Conservation (phyloP, 2,329 filamentous ascomycete species). For the Colletotrichum graminicola region DNA sequence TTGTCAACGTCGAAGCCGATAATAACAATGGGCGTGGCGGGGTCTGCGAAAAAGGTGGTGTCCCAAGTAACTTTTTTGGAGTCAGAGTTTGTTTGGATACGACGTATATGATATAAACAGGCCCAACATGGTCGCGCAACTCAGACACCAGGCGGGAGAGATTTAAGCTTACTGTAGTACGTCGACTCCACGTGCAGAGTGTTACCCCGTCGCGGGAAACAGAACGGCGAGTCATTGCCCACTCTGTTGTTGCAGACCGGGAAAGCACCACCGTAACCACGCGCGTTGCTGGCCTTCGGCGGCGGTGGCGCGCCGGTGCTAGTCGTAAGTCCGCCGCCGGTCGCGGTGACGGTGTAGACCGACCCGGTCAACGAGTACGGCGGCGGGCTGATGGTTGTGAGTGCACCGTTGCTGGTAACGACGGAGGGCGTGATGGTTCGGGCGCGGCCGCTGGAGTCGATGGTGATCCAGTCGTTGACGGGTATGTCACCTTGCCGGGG, state of each 20-base stretch:
- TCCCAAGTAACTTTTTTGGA: slow-evolving; percentile 51
- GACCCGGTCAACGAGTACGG: slow-evolving; percentile 48
- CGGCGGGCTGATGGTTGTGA: slow-evolving; percentile 47
- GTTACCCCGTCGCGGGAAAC: slow-evolving; percentile 48
- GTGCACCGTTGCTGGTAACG: slow-evolving; percentile 45
- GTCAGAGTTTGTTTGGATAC: not conserved
- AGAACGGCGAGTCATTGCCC: slow-evolving; percentile 49
- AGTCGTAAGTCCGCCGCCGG: slow-evolving; percentile 45
- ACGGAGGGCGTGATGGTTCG: slow-evolving; percentile 49
- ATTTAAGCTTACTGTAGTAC: slow-evolving; percentile 50
- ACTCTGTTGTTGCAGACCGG: slow-evolving; percentile 47
- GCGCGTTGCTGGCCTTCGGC: slow-evolving; percentile 47
- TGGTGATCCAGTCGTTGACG: slow-evolving; percentile 49
- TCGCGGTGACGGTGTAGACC: slow-evolving; percentile 48
- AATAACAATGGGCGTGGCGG: slow-evolving; percentile 43
- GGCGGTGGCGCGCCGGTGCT: slow-evolving; percentile 50
- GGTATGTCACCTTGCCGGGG: slow-evolving; percentile 30
- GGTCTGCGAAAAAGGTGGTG: slow-evolving; percentile 45
- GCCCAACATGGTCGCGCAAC: not conserved
- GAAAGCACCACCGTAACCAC: slow-evolving; percentile 48
- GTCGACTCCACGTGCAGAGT: slow-evolving; percentile 47
- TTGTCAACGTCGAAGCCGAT: slow-evolving; percentile 39
- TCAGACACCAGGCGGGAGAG: not conserved
- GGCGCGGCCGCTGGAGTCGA: slow-evolving; percentile 47
- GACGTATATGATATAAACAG: no score